These are phyloP conservation scores for Platanthera zijinensis DNA, from an alignment of 106 monocot genomes.

Conservation along the genomic window DNA sequence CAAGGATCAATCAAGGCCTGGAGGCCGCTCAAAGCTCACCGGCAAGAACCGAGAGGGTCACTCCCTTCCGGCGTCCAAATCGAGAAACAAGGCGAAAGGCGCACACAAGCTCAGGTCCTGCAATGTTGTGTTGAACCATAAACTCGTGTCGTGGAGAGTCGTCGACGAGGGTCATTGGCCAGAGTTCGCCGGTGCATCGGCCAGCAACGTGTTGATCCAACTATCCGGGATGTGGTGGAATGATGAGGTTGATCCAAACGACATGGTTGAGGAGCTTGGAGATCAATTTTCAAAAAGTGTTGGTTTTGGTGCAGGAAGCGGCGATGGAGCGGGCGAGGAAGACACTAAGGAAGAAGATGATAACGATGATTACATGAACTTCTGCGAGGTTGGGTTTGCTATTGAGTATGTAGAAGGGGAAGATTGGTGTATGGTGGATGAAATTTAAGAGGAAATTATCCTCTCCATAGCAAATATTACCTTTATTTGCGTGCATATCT, in stretches of 20 bases:
- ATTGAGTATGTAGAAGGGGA: slow-evolving; percentile 54
- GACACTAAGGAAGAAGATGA: slow-evolving; percentile 10
- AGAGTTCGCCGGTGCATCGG: slow-evolving; percentile 29
- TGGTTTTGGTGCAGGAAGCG: slow-evolving; percentile 5
- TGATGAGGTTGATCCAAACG: slow-evolving; percentile 9
- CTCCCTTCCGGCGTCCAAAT: slow-evolving; percentile 36
- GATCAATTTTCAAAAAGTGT: neutral
- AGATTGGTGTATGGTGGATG: slow-evolving; percentile 69
- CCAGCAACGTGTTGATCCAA: slow-evolving; percentile 26
- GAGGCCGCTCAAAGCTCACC: slow-evolving; percentile 55
- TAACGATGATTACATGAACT: slow-evolving; percentile 40
- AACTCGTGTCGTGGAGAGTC: slow-evolving; percentile 54
- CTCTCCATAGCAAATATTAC: no score
- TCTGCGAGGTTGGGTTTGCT: slow-evolving; percentile 45
- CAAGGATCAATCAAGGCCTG: slow-evolving; percentile 26
- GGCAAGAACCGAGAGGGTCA: slow-evolving; percentile 40
- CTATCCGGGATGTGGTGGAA: slow-evolving; percentile 15
- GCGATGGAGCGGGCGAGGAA: slow-evolving; percentile 1
- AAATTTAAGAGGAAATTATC: slow-evolving; percentile 13
- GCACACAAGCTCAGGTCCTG: slow-evolving; percentile 42
- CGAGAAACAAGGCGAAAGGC: slow-evolving; percentile 68
- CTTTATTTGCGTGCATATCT: no score
- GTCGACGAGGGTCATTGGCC: slow-evolving; percentile 5
- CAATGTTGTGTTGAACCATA: slow-evolving; percentile 50
- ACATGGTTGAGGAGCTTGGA: slow-evolving; percentile 7